phyloP scores from a whole-genome alignment of 2,329 filamentous ascomycete genomes.

The Stachybotrys echinatus region DNA sequence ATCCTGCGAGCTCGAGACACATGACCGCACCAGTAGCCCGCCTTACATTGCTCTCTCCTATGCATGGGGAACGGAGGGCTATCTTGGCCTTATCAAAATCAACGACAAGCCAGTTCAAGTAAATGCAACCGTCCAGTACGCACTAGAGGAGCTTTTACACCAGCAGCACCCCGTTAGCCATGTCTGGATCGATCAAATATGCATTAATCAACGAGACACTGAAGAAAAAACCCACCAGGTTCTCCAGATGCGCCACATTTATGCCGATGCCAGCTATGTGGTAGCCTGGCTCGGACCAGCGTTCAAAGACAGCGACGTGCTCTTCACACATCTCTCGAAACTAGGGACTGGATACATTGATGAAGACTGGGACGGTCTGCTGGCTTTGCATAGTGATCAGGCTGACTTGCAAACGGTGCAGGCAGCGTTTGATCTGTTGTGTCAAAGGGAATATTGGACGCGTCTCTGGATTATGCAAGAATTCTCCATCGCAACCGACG shows the following conservation, averaged over 20 bases:
- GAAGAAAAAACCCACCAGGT: slow-evolving; percentile 8
- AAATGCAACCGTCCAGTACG: background rate
- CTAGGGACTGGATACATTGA: background rate
- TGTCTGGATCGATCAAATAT: slow-evolving; percentile 10
- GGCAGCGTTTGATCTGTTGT: slow-evolving; percentile 4
- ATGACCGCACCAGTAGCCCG: background rate
- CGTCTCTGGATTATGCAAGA: slow-evolving; percentile 13
- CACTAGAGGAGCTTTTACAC: background rate
- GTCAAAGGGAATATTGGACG: slow-evolving; percentile 7
- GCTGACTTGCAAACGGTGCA: background rate
- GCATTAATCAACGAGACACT: slow-evolving; percentile 9
- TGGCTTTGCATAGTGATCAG: background rate
- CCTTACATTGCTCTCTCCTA: slow-evolving; percentile 6
- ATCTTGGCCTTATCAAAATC: background rate
- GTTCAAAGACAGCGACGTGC: slow-evolving; percentile 1
- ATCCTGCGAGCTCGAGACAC: background rate
- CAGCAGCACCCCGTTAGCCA: background rate
- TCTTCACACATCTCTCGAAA: slow-evolving; percentile 3
- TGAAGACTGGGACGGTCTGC: background rate
- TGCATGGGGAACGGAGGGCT: slow-evolving; percentile 2
- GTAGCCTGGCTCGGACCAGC: slow-evolving; percentile 5
- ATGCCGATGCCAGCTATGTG: slow-evolving; percentile 4
- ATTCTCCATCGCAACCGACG: slow-evolving; percentile 3
- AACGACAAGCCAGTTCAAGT: background rate
- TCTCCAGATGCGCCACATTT: slow-evolving; percentile 7